Conservation (phyloP, 2,329 filamentous ascomycete genomes). For the Paramyrothecium roridum region DNA sequence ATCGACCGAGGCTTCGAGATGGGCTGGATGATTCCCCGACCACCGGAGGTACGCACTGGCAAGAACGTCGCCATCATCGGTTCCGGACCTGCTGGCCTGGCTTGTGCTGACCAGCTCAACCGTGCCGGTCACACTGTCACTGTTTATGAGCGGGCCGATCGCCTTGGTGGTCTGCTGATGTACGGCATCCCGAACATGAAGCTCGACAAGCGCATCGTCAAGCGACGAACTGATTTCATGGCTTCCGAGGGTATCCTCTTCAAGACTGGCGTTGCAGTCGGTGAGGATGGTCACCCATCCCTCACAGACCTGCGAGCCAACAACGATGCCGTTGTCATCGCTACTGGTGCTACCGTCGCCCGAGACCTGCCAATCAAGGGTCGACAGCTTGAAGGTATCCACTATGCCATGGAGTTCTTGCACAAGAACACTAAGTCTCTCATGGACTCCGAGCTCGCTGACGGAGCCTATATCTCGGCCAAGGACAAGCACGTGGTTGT, state of each 20-base stretch:
- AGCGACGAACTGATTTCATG: conserved; percentile 94
- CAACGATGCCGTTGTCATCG: conserved; percentile 83
- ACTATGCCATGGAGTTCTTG: conserved; percentile 96
- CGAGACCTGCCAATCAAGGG: conserved; percentile 89
- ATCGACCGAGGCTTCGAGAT: conserved; percentile 96
- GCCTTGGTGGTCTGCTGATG: conserved; percentile 89
- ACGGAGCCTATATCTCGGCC: conserved; percentile 86
- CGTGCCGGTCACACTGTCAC: conserved; percentile 85
- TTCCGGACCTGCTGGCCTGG: conserved; percentile 87
- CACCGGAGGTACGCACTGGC: conserved; percentile 76
- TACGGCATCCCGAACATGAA: conserved; percentile 99
- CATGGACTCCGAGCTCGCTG: conserved; percentile 82
- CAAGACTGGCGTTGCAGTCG: conserved; percentile 73
- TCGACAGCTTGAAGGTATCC: conserved; percentile 83
- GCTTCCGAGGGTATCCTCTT: conserved; percentile 82
- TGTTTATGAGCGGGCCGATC: conserved; percentile 89
- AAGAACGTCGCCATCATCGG: conserved; percentile 88
- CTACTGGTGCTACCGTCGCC: conserved; percentile 88
- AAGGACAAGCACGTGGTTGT: conserved; percentile 96
- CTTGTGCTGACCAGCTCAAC: conserved; percentile 91
- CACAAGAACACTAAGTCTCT: conserved; percentile 98
- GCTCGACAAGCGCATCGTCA: conserved; percentile 95
- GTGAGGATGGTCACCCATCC: conserved; percentile 61
- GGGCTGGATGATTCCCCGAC: conserved; percentile 92
- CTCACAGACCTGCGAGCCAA: conserved; percentile 69